phyloP scores from a whole-genome alignment of 2,329 filamentous ascomycete genomes.

The Sclerotinia subarctica region DNA sequence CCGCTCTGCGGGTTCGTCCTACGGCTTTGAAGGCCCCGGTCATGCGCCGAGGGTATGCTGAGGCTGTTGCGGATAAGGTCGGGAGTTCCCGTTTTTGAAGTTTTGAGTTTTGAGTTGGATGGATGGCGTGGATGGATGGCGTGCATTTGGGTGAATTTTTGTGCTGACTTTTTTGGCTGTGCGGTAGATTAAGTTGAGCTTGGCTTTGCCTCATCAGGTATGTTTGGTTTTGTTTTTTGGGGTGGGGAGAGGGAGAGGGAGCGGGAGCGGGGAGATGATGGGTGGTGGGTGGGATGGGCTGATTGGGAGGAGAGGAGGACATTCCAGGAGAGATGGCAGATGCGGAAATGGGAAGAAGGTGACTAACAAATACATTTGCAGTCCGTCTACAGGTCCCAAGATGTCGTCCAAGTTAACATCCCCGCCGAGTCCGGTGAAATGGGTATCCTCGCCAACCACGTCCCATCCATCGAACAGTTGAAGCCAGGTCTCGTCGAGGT shows the following conservation, averaged over 20 bases:
- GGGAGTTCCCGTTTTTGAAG: constrained; percentile 33
- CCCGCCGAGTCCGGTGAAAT: constrained; percentile 97
- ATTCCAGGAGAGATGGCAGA: neutral
- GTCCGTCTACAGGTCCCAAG: constrained; percentile 67
- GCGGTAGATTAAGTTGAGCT: constrained; percentile 85
- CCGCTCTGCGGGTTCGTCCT: constrained; percentile 80
- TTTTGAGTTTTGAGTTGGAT: neutral
- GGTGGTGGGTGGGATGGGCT: neutral
- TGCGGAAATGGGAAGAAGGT: neutral
- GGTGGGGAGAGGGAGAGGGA: neutral
- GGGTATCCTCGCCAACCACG: constrained; percentile 99
- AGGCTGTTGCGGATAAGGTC: constrained; percentile 80
- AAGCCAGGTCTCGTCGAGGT: constrained; percentile 95
- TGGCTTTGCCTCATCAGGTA: constrained; percentile 98
- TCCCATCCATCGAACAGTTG: constrained; percentile 97
- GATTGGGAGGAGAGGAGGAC: neutral
- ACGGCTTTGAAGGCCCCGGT: constrained; percentile 70
- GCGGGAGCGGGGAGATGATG: neutral
- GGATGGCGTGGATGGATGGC: neutral
- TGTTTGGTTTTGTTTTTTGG: constrained; percentile 40
- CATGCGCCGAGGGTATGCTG: constrained; percentile 88
- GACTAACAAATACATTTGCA: constrained; percentile 45
- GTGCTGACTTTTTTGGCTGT: constrained; percentile 29
- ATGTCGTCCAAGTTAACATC: constrained; percentile 94
- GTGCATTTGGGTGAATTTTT: neutral